These are phyloP conservation scores for Zygosaccharomyces pseudobailii DNA, from an alignment of 1,139 yeast species.

Conservation along the genomic window DNA sequence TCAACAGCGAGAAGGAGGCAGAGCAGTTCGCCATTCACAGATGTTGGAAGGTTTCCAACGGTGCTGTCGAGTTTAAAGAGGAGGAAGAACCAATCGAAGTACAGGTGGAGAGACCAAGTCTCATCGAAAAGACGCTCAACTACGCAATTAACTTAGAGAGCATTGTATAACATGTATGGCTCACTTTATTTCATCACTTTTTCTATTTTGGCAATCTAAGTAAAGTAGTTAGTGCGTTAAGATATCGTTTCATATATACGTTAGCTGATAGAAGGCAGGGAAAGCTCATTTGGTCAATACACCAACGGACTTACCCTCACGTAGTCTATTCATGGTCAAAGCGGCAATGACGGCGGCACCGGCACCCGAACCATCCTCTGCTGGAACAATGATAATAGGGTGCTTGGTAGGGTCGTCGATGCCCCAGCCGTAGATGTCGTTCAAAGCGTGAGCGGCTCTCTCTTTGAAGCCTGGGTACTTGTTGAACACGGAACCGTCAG, in stretches of 20 bases:
- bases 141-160: conserved; percentile 34
- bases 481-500: conserved; percentile 94
- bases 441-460: conserved; percentile 83
- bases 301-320: conserved; percentile 73
- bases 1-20: conserved; percentile 63
- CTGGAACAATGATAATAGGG: conserved; percentile 79
- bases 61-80: conserved; percentile 54
- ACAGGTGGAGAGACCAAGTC: conserved; percentile 14
- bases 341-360: conserved; percentile 99
- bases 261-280: conserved; percentile 9
- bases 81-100: conserved; percentile 21
- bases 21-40: conserved; percentile 53
- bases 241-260: conserved; percentile 11
- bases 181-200: not conserved
- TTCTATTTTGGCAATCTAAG: not conserved
- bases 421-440: conserved; percentile 86
- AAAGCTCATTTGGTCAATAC: conserved; percentile 26
- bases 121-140: conserved; percentile 29
- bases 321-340: conserved; percentile 73
- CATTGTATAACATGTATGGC: conserved; percentile 17
- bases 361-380: conserved; percentile 98
- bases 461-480: conserved; percentile 88
- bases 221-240: not conserved
- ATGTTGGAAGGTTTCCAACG: conserved; percentile 61
- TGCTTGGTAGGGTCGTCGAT: conserved; percentile 42